Conservation (phyloP, 2,329 filamentous ascomycete species). For the Pezicula carpinea region DNA sequence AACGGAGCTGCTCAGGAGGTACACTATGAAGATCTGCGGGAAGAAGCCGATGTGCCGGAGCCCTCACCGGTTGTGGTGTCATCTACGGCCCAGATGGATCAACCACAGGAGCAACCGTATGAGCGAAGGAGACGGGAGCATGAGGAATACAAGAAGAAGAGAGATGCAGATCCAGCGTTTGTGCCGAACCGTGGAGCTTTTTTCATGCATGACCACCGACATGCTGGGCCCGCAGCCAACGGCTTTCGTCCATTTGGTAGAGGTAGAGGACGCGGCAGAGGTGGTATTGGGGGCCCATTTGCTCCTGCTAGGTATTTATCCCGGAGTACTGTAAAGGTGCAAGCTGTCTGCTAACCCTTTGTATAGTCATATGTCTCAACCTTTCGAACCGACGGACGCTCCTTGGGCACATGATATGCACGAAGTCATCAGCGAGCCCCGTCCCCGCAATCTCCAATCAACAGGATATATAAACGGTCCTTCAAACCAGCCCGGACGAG, state of each 20-base stretch:
- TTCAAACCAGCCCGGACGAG: slow-evolving; percentile 27
- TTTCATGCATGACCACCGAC: slow-evolving; percentile 93
- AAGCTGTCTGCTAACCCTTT: slow-evolving; percentile 18
- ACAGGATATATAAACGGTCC: slow-evolving; percentile 30
- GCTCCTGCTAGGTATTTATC: slow-evolving; percentile 59
- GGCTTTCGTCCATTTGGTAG: slow-evolving; percentile 70
- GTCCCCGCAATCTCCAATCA: slow-evolving; percentile 16
- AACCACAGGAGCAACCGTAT: slow-evolving; percentile 51
- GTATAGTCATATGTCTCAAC: slow-evolving; percentile 39
- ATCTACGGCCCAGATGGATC: slow-evolving; percentile 34
- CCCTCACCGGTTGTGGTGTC: slow-evolving; percentile 28
- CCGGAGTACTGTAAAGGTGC: slow-evolving; percentile 8
- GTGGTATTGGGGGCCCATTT: slow-evolving; percentile 51
- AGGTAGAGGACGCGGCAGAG: slow-evolving; percentile 56
- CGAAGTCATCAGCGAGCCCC: slow-evolving; percentile 55
- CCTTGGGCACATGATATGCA: slow-evolving; percentile 96
- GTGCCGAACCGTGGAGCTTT: slow-evolving; percentile 92
- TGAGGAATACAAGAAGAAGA: slow-evolving; percentile 83
- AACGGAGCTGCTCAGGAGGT: slow-evolving; percentile 18
- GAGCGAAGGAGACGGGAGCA: slow-evolving; percentile 79
- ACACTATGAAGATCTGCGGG: slow-evolving; percentile 27
- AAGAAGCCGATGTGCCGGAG: slow-evolving; percentile 20
- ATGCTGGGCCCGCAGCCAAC: slow-evolving; percentile 71
- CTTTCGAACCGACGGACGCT: slow-evolving; percentile 59
- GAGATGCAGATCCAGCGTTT: slow-evolving; percentile 86